Base-by-base conservation (phyloP, 768 basidiomycete genomes). In the Trichaptum fuscoviolaceum region DNA sequence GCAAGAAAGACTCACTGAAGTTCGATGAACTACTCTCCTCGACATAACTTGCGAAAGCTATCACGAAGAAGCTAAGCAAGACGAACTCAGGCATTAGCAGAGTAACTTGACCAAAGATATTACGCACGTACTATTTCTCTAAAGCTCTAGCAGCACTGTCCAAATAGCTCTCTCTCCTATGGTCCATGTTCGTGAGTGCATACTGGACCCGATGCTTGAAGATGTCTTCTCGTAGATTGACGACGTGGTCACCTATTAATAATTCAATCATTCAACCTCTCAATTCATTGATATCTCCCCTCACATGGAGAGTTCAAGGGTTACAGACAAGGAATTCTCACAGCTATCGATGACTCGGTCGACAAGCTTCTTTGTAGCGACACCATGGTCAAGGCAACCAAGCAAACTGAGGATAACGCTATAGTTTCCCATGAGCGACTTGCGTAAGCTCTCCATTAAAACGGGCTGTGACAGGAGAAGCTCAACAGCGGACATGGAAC, bases 341-440 rank as follows among this genome's bases (percentile, higher is more conserved):
- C 86, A 87, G 35, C 87, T 83, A 74, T 99, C 96, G 65, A 99
- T 90, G 66, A 97, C 86, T 15, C 87, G 84, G 77, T 99, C 97
- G 0, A 96, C 96, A 1, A 99, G 82, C 65, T 81, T 87, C 80
- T 99, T 99, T n/a, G 89, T 85, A 70, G 86, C 85, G 35, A 88
- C 76, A 0, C 97, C 97, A 64, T 90, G 83, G 70, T 99, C 97
- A 61, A 99, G 77, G 70, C 90, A 95, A n/a, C 96, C 96, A 7
- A 99, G 82, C 60, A 99, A 82, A 72, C 93, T 94, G 34, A 99
- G 84, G 57, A 99, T 89, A 57, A 96, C 81, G 63, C 94, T 88
- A 73, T 97, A 99, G 70, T 91, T 95, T 58, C 97, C 97, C 81
- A 90, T 86, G 69, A 96, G 86, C 0, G 96, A 96, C 72, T 91